Evolutionary conservation across 805 yeast genomes (phyloP), one percentile per base, ranked within the genome.

Genomic region (Starmerella bombicola): DNA sequence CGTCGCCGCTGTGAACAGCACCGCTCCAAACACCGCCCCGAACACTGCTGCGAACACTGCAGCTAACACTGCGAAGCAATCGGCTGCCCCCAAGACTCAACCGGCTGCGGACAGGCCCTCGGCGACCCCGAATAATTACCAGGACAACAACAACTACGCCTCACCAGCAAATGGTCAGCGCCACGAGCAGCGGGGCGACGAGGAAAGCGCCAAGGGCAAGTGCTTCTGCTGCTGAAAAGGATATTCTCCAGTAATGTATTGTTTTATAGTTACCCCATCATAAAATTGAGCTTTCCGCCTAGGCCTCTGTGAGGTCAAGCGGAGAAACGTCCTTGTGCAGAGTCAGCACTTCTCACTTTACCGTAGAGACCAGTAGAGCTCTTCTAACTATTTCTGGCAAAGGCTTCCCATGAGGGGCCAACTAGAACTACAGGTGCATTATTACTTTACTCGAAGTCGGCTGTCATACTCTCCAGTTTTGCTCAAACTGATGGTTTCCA

Each of bases 121-220:
- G 9, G 33, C 29, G n/a, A 32, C 24, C 5, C 49, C 49, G 30
- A 39, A 36, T 21, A 43, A 43, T 30, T 47, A 47, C 38, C 51
- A 47, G 40, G 51, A 47, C 38, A 47, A 45, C 31, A 46, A 45
- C 35, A 49, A 45, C 40, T 47, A 47, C 41, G 38, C 41, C 7
- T 39, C 23, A 15, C 19, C 33, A 28, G 35, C 38, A 25, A 25
- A 25, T 7, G 28, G 35, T 37, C 37, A 30, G 25, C 48, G 41
- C 31, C 45, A 32, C 25, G 37, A 33, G 24, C 49, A 45, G 35
- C 32, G 30, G 30, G 33, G 28, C 16, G 46, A 43, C n/a, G 31
- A 30, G 18, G 46, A 40, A 33, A 38, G 43, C 30, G 34, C 41
- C 28, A 43, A 43, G 37, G 37, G 33, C 35, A 29, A 43, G 35